Conservation (phyloP, 306 rosid species). For the Cyclanthera cordifolia region DNA sequence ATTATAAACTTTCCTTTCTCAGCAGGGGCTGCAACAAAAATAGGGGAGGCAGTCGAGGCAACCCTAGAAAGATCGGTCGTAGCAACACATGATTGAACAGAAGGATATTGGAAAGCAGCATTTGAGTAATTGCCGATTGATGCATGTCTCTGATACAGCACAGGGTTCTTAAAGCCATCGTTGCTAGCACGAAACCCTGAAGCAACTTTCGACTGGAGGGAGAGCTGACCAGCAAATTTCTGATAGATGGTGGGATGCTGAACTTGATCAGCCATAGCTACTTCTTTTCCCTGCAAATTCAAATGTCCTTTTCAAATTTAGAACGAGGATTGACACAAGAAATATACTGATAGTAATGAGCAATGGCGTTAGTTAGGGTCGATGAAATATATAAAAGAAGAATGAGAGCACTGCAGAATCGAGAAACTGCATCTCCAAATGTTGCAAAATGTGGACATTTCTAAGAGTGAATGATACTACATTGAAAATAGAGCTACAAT, state of each 20-base stretch:
- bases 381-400: neutral
- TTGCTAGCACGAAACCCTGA: slow-evolving; percentile 27
- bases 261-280: slow-evolving; percentile 61
- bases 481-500: no score
- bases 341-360: neutral
- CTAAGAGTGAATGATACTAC: no score
- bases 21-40: slow-evolving; percentile 63
- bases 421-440: no score
- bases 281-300: slow-evolving; percentile 24
- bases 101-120: slow-evolving; percentile 44
- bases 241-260: slow-evolving; percentile 67
- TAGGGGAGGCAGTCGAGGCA: slow-evolving; percentile 53
- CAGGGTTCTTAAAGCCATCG: slow-evolving; percentile 31
- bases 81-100: slow-evolving; percentile 37
- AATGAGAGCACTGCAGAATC: no score
- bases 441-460: no score
- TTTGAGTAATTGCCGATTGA: slow-evolving; percentile 50
- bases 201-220: slow-evolving; percentile 36
- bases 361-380: neutral
- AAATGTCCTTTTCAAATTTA: neutral
- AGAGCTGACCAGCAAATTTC: slow-evolving; percentile 63
- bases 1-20: slow-evolving; percentile 59
- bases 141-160: slow-evolving; percentile 46
- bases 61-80: slow-evolving; percentile 44
- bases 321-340: neutral